A percentile compares a stretch with the other conserved stretches of the same genome.
These are phyloP conservation scores for Trametes meyenii DNA, from an alignment of 768 basidiomycete genomes.

Conservation along the genomic window DNA sequence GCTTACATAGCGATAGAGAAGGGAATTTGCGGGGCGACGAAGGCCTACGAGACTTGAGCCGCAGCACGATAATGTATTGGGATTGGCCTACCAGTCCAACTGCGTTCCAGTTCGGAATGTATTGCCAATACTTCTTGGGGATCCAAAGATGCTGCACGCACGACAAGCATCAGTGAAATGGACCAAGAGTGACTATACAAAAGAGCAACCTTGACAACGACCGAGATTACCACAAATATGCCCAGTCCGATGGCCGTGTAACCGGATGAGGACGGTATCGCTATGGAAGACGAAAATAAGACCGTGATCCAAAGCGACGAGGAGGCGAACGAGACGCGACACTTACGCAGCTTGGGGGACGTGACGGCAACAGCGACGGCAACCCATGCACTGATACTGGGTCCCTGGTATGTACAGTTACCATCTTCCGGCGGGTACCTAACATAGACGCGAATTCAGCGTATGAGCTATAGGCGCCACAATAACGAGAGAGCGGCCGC, in stretches of 20 bases:
- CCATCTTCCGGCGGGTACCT: not conserved
- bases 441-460: not conserved
- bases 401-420: constrained; percentile 55
- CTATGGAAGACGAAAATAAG: constrained; percentile 25
- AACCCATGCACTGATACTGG: constrained; percentile 58
- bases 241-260: constrained; percentile 26
- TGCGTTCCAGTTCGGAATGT: constrained; percentile 30
- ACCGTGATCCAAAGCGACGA: not conserved
- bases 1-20: constrained; percentile 28
- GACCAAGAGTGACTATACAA: not conserved
- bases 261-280: constrained; percentile 26
- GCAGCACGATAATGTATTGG: too few relatives aligned
- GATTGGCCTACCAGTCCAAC: constrained; percentile 23
- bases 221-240: constrained; percentile 13
- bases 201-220: constrained; percentile 16
- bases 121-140: constrained; percentile 24
- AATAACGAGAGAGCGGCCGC: not conserved
- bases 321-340: not conserved
- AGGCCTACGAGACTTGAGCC: constrained; percentile 6
- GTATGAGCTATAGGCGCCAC: not conserved
- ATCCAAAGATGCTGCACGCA: constrained; percentile 20
- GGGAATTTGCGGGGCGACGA: constrained; percentile 25
- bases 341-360: constrained; percentile 19
- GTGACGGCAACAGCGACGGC: constrained; percentile 33
- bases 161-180: not conserved